Base-by-base conservation (phyloP, 768 basidiomycete species). In the Tylopilus plumbeoviolaceoides region DNA sequence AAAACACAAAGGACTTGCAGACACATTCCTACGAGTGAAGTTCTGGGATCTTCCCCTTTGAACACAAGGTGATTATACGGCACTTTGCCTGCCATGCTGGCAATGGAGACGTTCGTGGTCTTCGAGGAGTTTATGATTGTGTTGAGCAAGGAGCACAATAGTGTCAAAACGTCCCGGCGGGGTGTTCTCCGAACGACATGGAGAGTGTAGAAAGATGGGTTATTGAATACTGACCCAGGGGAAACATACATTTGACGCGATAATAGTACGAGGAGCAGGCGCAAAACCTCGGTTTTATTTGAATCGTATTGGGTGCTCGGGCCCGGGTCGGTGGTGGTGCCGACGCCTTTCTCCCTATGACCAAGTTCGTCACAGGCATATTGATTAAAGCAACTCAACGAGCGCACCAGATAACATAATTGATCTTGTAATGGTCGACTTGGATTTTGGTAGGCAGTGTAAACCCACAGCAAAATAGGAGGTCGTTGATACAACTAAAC, bases 391-490 rank as follows among this genome's bases (percentile, higher is more conserved):
- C 11, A 54, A 49, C 33, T 46, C 39, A 20, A 52, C 14, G 7
- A 56, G 68, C 86, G 54, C 67, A 91, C 91, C 92, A 95, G 50
- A 95, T 95, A 21, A 89, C 75, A 74, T 93, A 88, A 66, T 87
- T 85, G 42, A 93, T 85, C 66, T 90, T 88, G 67, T 90, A 82
- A 60, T 87, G 85, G 63, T 89, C 85, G 44, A 84, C 79, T 65
- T 90, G 86, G 42, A 88, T 74, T 66, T 81, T 82, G 27, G 78
- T 79, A 9, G 95, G 91, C 9, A 98, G 72, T 0, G 94, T 95
- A 61, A 98, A 97, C 12, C 91, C 93, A 60, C 91, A 95, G 65
- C 92, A 93, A 68, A 95, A 98, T 36, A 97, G 66, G 11, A 98
- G 75, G 65, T 98, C 95, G 51, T 91, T 81, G 10, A 91, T 73